Percentiles rank a stretch among this genome's conserved stretches.
Conservation (phyloP, 2,329 filamentous ascomycete genomes). For the Colletotrichum cuscutae region DNA sequence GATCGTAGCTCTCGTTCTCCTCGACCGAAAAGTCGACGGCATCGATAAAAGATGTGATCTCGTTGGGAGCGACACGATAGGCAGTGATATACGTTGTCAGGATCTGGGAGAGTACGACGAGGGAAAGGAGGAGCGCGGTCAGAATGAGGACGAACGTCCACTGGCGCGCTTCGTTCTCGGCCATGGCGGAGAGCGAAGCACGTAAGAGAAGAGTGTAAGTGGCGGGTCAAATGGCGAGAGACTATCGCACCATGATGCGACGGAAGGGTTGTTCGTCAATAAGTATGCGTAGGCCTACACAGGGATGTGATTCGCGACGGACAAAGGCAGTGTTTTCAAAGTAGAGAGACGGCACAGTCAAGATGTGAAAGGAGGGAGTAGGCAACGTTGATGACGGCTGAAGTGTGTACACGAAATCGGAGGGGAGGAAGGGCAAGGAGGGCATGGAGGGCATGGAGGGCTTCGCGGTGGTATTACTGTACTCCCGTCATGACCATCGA, state of each 20-base stretch:
- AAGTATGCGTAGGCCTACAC: not conserved
- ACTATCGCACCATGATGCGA: conserved; percentile 23
- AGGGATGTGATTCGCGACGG: not conserved
- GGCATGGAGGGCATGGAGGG: conserved; percentile 12
- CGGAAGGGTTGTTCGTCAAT: not conserved
- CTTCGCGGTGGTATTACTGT: not conserved
- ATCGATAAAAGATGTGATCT: conserved; percentile 68
- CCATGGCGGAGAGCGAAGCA: conserved; percentile 52
- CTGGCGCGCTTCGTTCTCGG: conserved; percentile 60
- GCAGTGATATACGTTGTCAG: conserved; percentile 63
- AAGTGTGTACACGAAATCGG: conserved; percentile 25
- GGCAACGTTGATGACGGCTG: conserved; percentile 32
- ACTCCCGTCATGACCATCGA: not conserved
- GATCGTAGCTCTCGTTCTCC: conserved; percentile 73
- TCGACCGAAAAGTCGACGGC: conserved; percentile 70
- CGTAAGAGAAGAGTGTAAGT: conserved; percentile 1
- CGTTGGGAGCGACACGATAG: conserved; percentile 67
- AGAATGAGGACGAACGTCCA: conserved; percentile 68
- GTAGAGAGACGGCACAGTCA: not conserved
- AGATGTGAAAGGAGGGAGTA: not conserved
- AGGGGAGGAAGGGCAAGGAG: conserved; percentile 14
- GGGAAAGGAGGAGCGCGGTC: conserved; percentile 66
- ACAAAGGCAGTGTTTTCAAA: not conserved
- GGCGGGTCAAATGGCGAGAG: not conserved
- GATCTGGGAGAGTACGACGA: conserved; percentile 64